Evolutionary conservation across 345 rosid genomes (phyloP).

Genomic region (Anacardium occidentale): DNA sequence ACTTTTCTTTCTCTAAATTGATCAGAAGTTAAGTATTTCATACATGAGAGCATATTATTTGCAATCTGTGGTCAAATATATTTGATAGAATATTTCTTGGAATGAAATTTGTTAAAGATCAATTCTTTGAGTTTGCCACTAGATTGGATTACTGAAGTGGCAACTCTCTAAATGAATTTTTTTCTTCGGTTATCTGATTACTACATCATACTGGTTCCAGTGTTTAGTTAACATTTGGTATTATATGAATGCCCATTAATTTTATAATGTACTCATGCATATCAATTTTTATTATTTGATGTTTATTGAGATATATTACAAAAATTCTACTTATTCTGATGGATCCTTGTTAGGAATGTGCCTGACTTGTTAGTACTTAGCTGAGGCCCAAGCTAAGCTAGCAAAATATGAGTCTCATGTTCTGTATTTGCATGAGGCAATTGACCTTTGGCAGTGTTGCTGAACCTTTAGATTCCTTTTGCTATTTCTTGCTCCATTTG

Average conservation of each 20-base stretch:
- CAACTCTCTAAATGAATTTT: background rate
- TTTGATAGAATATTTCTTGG: background rate
- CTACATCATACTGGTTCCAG: background rate
- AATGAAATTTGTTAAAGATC: background rate
- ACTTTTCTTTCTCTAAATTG: background rate
- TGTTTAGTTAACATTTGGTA: background rate
- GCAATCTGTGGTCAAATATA: background rate
- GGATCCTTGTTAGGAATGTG: no score
- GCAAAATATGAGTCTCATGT: background rate
- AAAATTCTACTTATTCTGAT: no score
- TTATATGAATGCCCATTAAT: background rate
- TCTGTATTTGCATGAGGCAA: background rate
- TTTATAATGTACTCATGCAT: background rate
- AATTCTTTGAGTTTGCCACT: background rate
- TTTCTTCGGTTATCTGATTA: background rate
- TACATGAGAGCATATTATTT: background rate
- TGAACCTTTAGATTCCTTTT: background rate
- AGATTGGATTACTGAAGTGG: background rate
- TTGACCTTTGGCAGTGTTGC: background rate
- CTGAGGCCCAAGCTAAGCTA: background rate
- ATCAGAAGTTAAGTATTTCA: background rate
- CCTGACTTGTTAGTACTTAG: background rate
- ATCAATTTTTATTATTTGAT: no score
- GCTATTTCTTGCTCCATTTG: background rate
- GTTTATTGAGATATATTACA: background rate